These are phyloP conservation scores for Hymenochaete sp. DNA, from an alignment of 1,284 basidiomycete species.

Conservation along the genomic window DNA sequence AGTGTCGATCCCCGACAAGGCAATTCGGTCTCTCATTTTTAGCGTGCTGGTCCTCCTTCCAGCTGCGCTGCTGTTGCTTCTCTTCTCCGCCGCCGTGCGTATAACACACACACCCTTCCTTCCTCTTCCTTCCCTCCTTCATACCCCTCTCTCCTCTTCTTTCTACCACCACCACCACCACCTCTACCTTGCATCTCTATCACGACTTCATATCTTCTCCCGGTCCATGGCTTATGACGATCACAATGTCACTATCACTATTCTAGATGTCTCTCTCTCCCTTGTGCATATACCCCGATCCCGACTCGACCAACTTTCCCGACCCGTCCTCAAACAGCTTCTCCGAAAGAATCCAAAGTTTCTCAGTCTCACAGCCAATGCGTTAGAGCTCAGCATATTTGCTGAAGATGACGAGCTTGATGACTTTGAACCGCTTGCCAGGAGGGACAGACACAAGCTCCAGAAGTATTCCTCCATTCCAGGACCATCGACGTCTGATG, in stretches of 20 bases:
- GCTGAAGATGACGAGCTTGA: slow-evolving; percentile 49
- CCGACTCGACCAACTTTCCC: slow-evolving; percentile 48
- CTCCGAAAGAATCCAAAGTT: slow-evolving; percentile 57
- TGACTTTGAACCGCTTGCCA: slow-evolving; percentile 55
- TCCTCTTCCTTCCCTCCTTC: slow-evolving; percentile 5
- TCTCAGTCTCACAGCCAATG: slow-evolving; percentile 66
- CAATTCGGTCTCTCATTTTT: too few species aligned
- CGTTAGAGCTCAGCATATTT: slow-evolving; percentile 65
- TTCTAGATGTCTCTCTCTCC: slow-evolving; percentile 59
- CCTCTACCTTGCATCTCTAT: neutral
- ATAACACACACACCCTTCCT: neutral
- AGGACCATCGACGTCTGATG: slow-evolving; percentile 25
- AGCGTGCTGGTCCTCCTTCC: too few species aligned
- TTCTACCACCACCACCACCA: neutral
- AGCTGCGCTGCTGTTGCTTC: too few species aligned
- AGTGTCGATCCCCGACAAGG: too few species aligned
- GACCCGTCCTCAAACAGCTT: slow-evolving; percentile 58
- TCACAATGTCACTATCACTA: slow-evolving; percentile 46
- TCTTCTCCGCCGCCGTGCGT: too few species aligned
- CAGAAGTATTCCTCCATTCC: slow-evolving; percentile 29
- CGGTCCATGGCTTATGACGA: slow-evolving; percentile 9
- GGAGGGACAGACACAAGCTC: slow-evolving; percentile 43
- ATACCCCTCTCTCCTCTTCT: neutral
- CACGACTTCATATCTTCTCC: neutral
- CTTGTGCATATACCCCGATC: slow-evolving; percentile 64